Percentiles rank a stretch among this genome's conserved stretches.
These are phyloP conservation scores for Akanthomyces lecanii DNA, from an alignment of 2,329 filamentous ascomycete species.

Conservation along the genomic window DNA sequence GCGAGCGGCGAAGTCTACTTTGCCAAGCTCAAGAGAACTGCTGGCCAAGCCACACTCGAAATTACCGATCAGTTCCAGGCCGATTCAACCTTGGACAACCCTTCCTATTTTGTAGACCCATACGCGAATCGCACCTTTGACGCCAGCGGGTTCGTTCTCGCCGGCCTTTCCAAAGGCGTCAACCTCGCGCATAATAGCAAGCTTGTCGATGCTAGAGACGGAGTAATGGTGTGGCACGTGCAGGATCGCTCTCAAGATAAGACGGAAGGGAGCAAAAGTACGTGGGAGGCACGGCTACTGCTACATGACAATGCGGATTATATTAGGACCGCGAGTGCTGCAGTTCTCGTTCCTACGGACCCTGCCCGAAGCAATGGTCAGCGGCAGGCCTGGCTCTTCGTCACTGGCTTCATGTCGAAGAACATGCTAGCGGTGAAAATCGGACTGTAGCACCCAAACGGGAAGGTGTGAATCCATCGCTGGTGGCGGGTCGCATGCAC, in stretches of 20 bases:
- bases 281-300: slow-evolving; percentile 44
- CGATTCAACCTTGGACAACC: slow-evolving; percentile 51
- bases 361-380: slow-evolving; percentile 39
- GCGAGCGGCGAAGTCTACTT: slow-evolving; percentile 45
- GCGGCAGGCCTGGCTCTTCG: slow-evolving; percentile 53
- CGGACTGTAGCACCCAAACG: slow-evolving; percentile 39
- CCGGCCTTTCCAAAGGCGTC: slow-evolving; percentile 41
- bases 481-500: neutral
- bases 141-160: slow-evolving; percentile 50
- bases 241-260: slow-evolving; percentile 9
- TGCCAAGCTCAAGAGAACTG: slow-evolving; percentile 25
- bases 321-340: slow-evolving; percentile 47
- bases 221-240: slow-evolving; percentile 44
- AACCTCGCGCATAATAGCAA: slow-evolving; percentile 32
- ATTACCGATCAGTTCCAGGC: slow-evolving; percentile 41
- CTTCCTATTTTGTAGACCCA: slow-evolving; percentile 53
- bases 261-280: slow-evolving; percentile 17
- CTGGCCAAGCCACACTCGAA: slow-evolving; percentile 20
- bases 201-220: slow-evolving; percentile 36
- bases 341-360: slow-evolving; percentile 50
- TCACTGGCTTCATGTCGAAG: slow-evolving; percentile 50
- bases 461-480: slow-evolving; percentile 12
- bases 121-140: slow-evolving; percentile 41
- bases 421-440: slow-evolving; percentile 49
- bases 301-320: slow-evolving; percentile 54